Evolutionary conservation across 352 stramenopile species (phyloP).

Genomic region (Globisporangium barbulae): DNA sequence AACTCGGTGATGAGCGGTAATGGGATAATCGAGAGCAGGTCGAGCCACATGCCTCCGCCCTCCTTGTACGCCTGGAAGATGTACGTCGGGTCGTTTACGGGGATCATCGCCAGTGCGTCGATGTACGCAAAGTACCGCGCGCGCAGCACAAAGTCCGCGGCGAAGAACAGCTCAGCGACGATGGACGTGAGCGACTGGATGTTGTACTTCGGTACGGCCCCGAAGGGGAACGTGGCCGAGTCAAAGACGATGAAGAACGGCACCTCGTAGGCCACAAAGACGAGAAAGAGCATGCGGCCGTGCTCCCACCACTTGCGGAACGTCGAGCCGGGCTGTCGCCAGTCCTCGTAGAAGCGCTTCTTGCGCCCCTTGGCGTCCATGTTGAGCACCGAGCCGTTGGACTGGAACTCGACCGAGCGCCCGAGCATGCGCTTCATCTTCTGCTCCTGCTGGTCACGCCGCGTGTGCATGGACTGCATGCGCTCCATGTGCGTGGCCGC

Average conservation of each 20-base stretch:
- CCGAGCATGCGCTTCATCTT: slow-evolving; percentile 80
- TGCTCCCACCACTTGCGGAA: slow-evolving; percentile 68
- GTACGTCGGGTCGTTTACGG: slow-evolving; percentile 55
- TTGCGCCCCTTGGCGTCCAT: not conserved
- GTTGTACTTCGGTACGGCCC: slow-evolving; percentile 28
- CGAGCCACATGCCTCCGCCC: slow-evolving; percentile 40
- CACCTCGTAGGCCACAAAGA: slow-evolving; percentile 64
- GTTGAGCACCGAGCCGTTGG: slow-evolving; percentile 6
- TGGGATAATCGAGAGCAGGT: slow-evolving; percentile 57
- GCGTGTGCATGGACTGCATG: slow-evolving; percentile 53
- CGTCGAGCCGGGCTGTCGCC: slow-evolving; percentile 44
- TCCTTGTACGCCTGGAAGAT: slow-evolving; percentile 69
- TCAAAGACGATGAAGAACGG: slow-evolving; percentile 72
- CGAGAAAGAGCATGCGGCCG: slow-evolving; percentile 35
- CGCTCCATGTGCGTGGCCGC: slow-evolving; percentile 30
- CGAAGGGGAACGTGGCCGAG: slow-evolving; percentile 51
- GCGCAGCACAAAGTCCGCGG: slow-evolving; percentile 48
- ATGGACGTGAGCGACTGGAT: slow-evolving; percentile 49
- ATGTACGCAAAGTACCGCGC: slow-evolving; percentile 63
- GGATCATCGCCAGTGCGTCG: slow-evolving; percentile 58
- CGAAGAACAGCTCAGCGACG: slow-evolving; percentile 54
- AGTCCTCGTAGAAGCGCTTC: slow-evolving; percentile 26
- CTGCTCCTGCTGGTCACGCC: slow-evolving; percentile 64
- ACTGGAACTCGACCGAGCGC: slow-evolving; percentile 24
- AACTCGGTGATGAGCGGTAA: slow-evolving; percentile 55